Evolutionary conservation across 192 early-diverging fungal species (phyloP).

Genomic region (Thoreauomyces humboldtii): DNA sequence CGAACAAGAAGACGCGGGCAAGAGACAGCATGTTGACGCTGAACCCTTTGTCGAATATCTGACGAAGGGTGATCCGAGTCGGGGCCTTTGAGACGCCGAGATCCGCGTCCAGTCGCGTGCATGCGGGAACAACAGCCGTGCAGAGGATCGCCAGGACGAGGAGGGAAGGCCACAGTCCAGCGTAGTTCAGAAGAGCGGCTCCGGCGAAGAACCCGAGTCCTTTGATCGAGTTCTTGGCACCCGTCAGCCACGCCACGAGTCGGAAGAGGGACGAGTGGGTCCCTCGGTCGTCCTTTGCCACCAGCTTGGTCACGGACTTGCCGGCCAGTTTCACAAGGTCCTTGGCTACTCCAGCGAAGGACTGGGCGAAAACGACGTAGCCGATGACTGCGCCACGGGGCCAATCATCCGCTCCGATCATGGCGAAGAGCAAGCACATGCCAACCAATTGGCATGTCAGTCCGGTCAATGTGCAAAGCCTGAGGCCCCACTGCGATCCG

Average conservation of each 20-base stretch:
- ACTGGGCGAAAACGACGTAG: slow-evolving; percentile 39
- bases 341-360: slow-evolving; percentile 44
- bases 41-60: slow-evolving; percentile 31
- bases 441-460: slow-evolving; percentile 41
- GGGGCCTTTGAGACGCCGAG: slow-evolving; percentile 23
- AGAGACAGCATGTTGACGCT: slow-evolving; percentile 37
- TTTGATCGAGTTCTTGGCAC: slow-evolving; percentile 49
- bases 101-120: slow-evolving; percentile 22
- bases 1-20: slow-evolving; percentile 49
- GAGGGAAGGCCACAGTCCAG: slow-evolving; percentile 34
- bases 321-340: slow-evolving; percentile 50
- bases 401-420: slow-evolving; percentile 27
- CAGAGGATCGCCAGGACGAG: slow-evolving; percentile 31
- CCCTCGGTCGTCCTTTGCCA: slow-evolving; percentile 24
- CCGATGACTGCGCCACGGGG: slow-evolving; percentile 26
- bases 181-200: slow-evolving; percentile 30
- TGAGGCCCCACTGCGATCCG: slow-evolving; percentile 39
- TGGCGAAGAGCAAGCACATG: slow-evolving; percentile 35
- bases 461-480: slow-evolving; percentile 33
- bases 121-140: background rate
- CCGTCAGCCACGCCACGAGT: slow-evolving; percentile 47
- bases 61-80: slow-evolving; percentile 15
- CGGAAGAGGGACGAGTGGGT: slow-evolving; percentile 33
- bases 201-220: slow-evolving; percentile 48
- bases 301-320: slow-evolving; percentile 45